A percentile compares a stretch with the other conserved stretches of the same genome.
phyloP scores from a whole-genome alignment of 1,139 yeast species.

The Debaryomyces nepalensis region DNA sequence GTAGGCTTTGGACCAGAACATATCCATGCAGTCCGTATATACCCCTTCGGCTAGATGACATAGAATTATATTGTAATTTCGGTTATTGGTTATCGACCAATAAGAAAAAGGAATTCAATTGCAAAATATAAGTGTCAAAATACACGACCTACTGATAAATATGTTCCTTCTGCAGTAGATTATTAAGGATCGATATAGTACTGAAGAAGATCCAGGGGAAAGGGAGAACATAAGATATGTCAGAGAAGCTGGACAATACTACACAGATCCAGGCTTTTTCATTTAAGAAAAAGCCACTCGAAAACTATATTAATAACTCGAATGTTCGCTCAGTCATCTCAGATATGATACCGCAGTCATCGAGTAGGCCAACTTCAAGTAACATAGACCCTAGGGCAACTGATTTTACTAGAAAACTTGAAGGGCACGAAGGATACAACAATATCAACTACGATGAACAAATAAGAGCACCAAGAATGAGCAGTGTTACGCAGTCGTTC shows the following conservation, averaged over 20 bases:
- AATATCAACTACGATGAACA: slow-evolving; percentile 48
- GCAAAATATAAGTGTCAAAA: slow-evolving; percentile 7
- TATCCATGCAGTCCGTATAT: no score
- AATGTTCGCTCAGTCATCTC: slow-evolving; percentile 37
- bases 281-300: slow-evolving; percentile 44
- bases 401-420: background rate
- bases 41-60: background rate
- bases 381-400: no score
- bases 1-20: no score
- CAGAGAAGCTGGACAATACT: slow-evolving; percentile 8
- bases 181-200: background rate
- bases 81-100: slow-evolving; percentile 12
- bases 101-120: slow-evolving; percentile 9
- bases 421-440: slow-evolving; percentile 19
- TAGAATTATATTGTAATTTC: background rate
- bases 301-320: slow-evolving; percentile 18
- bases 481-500: slow-evolving; percentile 32
- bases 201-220: background rate
- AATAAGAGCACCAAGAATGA: slow-evolving; percentile 50
- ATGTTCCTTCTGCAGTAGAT: slow-evolving; percentile 2
- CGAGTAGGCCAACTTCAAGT: background rate
- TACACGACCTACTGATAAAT: slow-evolving; percentile 10
- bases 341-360: slow-evolving; percentile 29
- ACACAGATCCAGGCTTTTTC: slow-evolving; percentile 40
- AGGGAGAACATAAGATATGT: background rate